Base-by-base conservation (phyloP, 305 asterid genomes). In the Fraxinus floribunda region DNA sequence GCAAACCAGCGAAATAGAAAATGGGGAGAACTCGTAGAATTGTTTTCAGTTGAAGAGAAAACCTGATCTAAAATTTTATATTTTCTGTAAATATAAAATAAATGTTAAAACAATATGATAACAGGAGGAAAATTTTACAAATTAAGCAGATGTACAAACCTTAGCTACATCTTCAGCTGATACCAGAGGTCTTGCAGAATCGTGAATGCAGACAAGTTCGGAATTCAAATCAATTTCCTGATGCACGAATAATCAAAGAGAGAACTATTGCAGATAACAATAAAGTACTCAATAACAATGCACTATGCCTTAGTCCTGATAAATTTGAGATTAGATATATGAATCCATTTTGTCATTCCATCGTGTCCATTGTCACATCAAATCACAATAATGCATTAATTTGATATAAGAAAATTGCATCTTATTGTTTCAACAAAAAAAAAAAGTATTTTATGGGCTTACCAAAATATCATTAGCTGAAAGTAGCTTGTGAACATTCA, bases 151-250 rank as follows among this genome's bases (percentile, higher is more conserved):
- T 62, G 39, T 77, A 36, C 87, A 74, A 84, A 95, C 99, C 98
- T 93, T 93, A 66, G 88, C 88, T 34, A 93, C 85, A 81, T 95
- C 99, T 86, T 75, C 91, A 82, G 92, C 81, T 83, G 84, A 83
- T 82, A 93, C 93, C 74, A 95, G 90, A 79, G 99, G 99, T 88
- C 99, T 94, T 68, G 99, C 98, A 82, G 99, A 94, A 87, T 94
- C 99, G 86, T 95, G 99, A 82, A 94, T 92, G 89, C 99, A 95
- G 75, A 91, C 95, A 44, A 95, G 93, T 85, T 94, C 93, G 11
- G 97, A 86, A 82, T 81, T 89, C 85, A 86, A 85, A 95, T 93
- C 95, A 78, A 89, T 88, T 78, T 88, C 97, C 99, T 95, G 90
- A 81, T 68, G 88, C 49, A 70, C 49, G 78, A 83, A 85, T 52